A percentile compares a stretch with the other conserved stretches of the same genome.
Conservation (phyloP, 2,329 filamentous ascomycete genomes). For the Didymella lethalis region DNA sequence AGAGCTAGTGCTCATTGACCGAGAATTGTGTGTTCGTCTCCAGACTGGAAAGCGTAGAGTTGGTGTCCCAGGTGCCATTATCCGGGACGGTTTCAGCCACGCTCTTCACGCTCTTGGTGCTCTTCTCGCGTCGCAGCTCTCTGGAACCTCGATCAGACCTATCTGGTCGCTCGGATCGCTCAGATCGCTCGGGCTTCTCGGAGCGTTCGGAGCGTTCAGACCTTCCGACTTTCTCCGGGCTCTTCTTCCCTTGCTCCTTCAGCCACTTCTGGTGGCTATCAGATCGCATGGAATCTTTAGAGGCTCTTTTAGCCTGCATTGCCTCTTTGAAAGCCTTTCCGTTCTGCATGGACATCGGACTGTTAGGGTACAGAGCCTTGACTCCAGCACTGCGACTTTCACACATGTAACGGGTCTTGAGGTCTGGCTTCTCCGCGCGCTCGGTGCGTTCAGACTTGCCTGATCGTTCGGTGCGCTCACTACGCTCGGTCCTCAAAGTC, state of each 20-base stretch:
- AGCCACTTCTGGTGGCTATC: slow-evolving; percentile 21
- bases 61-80: slow-evolving; percentile 41
- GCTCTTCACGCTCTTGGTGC: slow-evolving; percentile 12
- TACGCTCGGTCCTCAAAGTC: slow-evolving; percentile 32
- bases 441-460: slow-evolving; percentile 29
- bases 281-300: slow-evolving; percentile 23
- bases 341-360: slow-evolving; percentile 34
- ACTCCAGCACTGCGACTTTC: slow-evolving; percentile 50
- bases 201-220: slow-evolving; percentile 23
- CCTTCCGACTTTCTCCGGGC: slow-evolving; percentile 22
- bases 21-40: slow-evolving; percentile 31
- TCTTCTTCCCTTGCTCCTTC: slow-evolving; percentile 18
- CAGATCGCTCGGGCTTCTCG: slow-evolving; percentile 29
- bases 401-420: slow-evolving; percentile 43
- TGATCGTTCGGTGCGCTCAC: slow-evolving; percentile 32
- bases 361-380: slow-evolving; percentile 50
- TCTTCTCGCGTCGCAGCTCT: slow-evolving; percentile 30
- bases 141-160: slow-evolving; percentile 15
- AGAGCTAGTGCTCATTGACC: slow-evolving; percentile 13
- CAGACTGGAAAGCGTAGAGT: slow-evolving; percentile 29
- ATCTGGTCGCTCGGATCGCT: slow-evolving; percentile 25
- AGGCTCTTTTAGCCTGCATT: slow-evolving; percentile 22
- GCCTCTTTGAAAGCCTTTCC: slow-evolving; percentile 30
- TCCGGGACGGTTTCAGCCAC: slow-evolving; percentile 28
- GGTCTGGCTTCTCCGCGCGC: slow-evolving; percentile 31